Evolutionary conservation across 1,139 yeast species (phyloP).

Genomic region (Scheffersomyces cryptocercus): DNA sequence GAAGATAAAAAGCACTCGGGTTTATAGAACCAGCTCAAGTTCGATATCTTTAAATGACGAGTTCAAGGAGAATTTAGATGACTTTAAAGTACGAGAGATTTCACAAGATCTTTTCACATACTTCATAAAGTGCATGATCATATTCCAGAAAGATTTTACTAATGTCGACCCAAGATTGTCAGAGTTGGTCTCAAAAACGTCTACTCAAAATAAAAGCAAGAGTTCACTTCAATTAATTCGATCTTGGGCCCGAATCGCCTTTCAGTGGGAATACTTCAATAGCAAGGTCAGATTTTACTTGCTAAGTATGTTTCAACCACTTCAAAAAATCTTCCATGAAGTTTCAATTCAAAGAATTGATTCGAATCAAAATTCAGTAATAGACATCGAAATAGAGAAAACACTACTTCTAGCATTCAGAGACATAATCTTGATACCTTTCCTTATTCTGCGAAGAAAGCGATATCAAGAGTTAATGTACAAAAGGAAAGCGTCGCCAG

Average conservation of each 20-base stretch:
- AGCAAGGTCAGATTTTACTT: conserved; percentile 29
- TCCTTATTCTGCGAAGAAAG: conserved; percentile 20
- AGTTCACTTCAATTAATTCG: background rate
- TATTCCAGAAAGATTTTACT: conserved; percentile 24
- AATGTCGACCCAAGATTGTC: background rate
- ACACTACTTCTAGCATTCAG: conserved; percentile 32
- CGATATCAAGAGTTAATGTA: background rate
- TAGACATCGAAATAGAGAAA: conserved; percentile 31
- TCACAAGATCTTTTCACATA: conserved; percentile 29
- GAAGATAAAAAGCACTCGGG: conserved; percentile 8
- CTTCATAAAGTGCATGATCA: conserved; percentile 25
- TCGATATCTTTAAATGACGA: conserved; percentile 1
- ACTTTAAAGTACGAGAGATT: conserved; percentile 31
- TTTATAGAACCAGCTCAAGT: conserved; percentile 7
- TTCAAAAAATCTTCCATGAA: conserved; percentile 25
- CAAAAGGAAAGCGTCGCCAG: background rate
- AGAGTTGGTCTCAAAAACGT: background rate
- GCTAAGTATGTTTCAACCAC: conserved; percentile 30
- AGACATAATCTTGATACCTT: conserved; percentile 32
- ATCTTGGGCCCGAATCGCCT: conserved; percentile 11
- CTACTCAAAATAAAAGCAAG: background rate
- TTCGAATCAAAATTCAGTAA: conserved; percentile 1
- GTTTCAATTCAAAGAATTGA: conserved; percentile 12
- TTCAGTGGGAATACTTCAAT: conserved; percentile 36
- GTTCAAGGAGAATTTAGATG: conserved; percentile 24